Base-by-base conservation (phyloP, 129 eudicot genomes). In the Pseudognaphalium luteoalbum region DNA sequence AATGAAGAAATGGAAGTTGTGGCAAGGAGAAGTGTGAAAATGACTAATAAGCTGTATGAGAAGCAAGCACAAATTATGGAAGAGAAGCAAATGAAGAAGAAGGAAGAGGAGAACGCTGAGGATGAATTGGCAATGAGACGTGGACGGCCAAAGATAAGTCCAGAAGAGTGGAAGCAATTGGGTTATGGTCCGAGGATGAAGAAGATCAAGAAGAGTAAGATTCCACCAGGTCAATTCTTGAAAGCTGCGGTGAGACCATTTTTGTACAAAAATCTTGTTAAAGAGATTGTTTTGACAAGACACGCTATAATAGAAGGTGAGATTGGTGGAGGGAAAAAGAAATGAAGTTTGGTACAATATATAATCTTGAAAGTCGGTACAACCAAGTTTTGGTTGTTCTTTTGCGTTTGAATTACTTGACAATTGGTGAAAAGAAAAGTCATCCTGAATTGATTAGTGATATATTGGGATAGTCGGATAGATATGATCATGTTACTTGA, bases 171-270 rank as follows among this genome's bases (percentile, higher is more conserved):
- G 98, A 84, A 79, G 77, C 75, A 22, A 21, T 57, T 87, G 9
- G 98, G 92, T 5, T 76, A 82, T 47, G 93, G 91, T 51, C 96
- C 93, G 30, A 74, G 74, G 39, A 85, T 68, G 86, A 87, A 76
- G 80, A 90, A 70, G 81, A 57, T 87, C 3, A 87, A 86, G 73
- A 93, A 85, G 86, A 91, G 97, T 77, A 84, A 78, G 85, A 83
- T 87, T 35, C 98, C 98, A 21, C 98, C 98, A 1, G 98, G 90
- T n/a, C 83, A 86, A 77, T 93, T 93, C 80, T 25, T 93, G 79
- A 79, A 88, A 42, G 96, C 97, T 0, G 97, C 98, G 1, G 93
- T 93, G n/a, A 88, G 98, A 70, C 98, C 98, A 1, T 93, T 93
- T 76, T 70, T 86, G 54, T 93, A 90, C 78, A 90, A 83, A 77